Conservation (phyloP, 2,329 filamentous ascomycete genomes). For the Talaromyces sp. region DNA sequence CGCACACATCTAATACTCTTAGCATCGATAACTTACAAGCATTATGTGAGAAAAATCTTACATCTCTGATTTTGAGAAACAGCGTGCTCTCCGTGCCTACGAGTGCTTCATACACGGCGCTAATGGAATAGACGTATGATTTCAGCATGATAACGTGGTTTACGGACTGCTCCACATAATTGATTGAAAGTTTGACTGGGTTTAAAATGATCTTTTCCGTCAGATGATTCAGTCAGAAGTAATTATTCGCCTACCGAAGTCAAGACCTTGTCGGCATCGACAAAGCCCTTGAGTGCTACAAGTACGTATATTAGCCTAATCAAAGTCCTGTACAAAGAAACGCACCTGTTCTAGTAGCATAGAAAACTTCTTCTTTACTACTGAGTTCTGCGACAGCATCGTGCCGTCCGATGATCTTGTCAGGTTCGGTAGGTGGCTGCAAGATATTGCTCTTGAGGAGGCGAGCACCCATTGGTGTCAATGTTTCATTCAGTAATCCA, state of each 20-base stretch:
- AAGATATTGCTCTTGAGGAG: conserved; percentile 80
- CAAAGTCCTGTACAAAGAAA: not conserved
- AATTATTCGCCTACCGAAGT: conserved; percentile 55
- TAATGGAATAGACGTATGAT: conserved; percentile 67
- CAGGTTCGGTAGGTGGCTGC: conserved; percentile 73
- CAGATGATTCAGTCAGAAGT: conserved; percentile 6
- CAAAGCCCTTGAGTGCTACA: conserved; percentile 66
- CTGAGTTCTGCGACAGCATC: conserved; percentile 80
- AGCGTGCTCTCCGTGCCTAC: conserved; percentile 60
- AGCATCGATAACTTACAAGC: not conserved
- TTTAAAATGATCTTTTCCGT: conserved; percentile 66
- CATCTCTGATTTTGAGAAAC: conserved; percentile 62
- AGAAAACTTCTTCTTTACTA: conserved; percentile 80
- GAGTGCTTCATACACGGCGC: conserved; percentile 64
- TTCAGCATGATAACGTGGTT: conserved; percentile 87
- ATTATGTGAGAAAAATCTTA: conserved; percentile 20
- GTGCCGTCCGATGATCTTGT: conserved; percentile 67
- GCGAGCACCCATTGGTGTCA: conserved; percentile 83
- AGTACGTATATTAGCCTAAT: conserved; percentile 8
- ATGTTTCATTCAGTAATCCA: conserved; percentile 76
- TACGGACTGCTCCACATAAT: conserved; percentile 72
- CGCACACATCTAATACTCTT: conserved; percentile 53
- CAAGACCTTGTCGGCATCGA: conserved; percentile 75
- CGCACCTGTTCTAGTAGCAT: conserved; percentile 64
- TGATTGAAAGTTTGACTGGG: conserved; percentile 60